Conservation (phyloP, 345 rosid species). For the Crucihimalaya himalaica region DNA sequence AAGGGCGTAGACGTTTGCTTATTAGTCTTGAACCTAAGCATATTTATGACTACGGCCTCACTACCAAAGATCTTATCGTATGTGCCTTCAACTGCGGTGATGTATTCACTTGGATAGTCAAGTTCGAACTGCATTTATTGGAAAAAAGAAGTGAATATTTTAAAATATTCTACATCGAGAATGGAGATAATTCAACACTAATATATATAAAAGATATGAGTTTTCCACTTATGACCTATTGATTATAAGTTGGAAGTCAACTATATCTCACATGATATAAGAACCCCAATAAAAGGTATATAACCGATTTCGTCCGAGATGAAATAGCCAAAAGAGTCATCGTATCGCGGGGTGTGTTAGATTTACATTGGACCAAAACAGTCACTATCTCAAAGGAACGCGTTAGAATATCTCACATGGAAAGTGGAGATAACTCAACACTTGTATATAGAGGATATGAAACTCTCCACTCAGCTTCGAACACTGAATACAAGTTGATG, state of each 20-base stretch:
- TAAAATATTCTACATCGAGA: not conserved
- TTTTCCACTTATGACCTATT: not conserved
- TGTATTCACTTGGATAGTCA: conserved; percentile 37
- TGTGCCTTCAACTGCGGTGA: conserved; percentile 22
- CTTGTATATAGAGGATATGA: too few species aligned
- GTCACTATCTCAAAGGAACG: too few species aligned
- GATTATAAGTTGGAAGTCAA: not conserved
- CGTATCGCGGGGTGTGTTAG: not conserved
- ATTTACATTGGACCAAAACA: too few species aligned
- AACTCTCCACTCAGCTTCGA: too few species aligned
- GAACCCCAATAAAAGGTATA: not conserved
- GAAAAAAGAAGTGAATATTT: not conserved
- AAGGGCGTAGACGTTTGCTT: conserved; percentile 32
- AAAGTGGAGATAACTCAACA: too few species aligned
- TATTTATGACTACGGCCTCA: not conserved
- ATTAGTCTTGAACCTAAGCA: conserved; percentile 38
- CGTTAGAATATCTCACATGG: too few species aligned
- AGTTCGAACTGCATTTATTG: conserved; percentile 6
- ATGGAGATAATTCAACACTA: not conserved
- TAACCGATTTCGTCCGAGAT: not conserved
- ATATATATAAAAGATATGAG: not conserved
- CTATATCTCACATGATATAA: not conserved
- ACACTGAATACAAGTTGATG: too few species aligned
- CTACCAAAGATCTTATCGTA: conserved; percentile 21
- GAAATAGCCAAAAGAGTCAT: not conserved